Evolutionary conservation across 139 green algal species (phyloP), one percentile per base, ranked within the genome.

Genomic region (Picochlorum sp.): DNA sequence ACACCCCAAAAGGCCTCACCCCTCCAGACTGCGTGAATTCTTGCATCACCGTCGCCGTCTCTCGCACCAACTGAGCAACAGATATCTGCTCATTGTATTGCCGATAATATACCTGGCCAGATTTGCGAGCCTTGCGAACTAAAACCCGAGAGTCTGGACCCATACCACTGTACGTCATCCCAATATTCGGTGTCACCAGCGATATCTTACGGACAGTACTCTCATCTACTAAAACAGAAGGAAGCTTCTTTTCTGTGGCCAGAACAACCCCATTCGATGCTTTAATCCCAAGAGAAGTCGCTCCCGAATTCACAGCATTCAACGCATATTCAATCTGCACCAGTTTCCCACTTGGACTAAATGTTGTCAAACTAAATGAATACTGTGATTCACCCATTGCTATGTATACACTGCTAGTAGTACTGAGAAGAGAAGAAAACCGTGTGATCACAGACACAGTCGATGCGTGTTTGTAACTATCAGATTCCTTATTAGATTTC

Each of bases 281-380:
- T 47, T 90, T 91, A 57, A 99, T 97, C 31, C 94, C 94, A 23
- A 99, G 76, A 3, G 87, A 96, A 1, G 94, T 99, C 8, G 92
- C 88, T 18, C 94, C 94, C 8, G 81, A 79, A 50, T 77, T 70
- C 13, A 98, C 94, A 8, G 94, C 94, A 13, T 95, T 95, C 4
- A 99, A 81, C 3, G 94, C 94, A 75, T 99, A 96, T 74, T 99
- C 94, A 41, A 99, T 98, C 64, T 95, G 88, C 9, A 97, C 88
- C 3, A 99, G 85, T 83, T 99, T 98, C 47, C 94, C 94, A 49
- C 85, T 96, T 15, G 94, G 92, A 65, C 85, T 96, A 81, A 99
- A 99, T 1, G 94, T 99, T 5, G 94, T 99, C 4, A 99, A 80
- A 2, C 84, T 95, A 76, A 99, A 99, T 9, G 87, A 93, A 60